These are phyloP conservation scores for Drechslera avenae DNA, from an alignment of 2,329 filamentous ascomycete genomes.

Conservation along the genomic window DNA sequence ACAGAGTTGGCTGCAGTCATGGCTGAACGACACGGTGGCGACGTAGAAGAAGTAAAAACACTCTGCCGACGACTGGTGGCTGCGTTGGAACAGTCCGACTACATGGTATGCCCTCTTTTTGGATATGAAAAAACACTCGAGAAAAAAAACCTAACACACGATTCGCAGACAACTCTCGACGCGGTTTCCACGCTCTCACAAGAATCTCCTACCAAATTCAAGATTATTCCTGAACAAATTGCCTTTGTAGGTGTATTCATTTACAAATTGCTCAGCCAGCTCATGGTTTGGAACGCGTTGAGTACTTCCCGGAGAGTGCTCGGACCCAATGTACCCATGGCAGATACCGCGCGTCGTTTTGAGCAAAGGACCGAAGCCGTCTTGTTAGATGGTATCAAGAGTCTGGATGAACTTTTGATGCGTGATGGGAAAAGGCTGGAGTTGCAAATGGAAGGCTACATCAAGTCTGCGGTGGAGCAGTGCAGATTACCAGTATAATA, in stretches of 20 bases:
- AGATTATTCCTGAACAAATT: not conserved
- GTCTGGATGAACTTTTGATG: constrained; percentile 9
- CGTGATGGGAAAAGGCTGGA: not conserved
- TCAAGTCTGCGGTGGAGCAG: not conserved
- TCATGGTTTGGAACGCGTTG: constrained; percentile 54
- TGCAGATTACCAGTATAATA: no score
- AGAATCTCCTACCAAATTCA: constrained; percentile 17
- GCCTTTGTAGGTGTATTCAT: constrained; percentile 6
- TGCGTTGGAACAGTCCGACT: constrained; percentile 34
- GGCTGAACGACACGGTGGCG: constrained; percentile 45
- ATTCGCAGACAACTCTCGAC: constrained; percentile 14
- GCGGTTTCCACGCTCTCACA: not conserved
- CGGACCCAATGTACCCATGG: constrained; percentile 41
- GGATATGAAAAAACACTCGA: no score
- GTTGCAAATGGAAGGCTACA: not conserved
- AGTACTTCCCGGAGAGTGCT: constrained; percentile 50
- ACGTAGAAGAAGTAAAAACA: constrained; percentile 48
- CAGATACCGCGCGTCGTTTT: constrained; percentile 24
- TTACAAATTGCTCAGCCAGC: constrained; percentile 36
- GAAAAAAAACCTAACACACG: not conserved
- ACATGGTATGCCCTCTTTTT: constrained; percentile 18
- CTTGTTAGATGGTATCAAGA: constrained; percentile 9
- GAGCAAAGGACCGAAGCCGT: constrained; percentile 17
- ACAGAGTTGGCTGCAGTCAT: constrained; percentile 52
- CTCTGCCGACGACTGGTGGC: constrained; percentile 49